Percentiles rank a stretch among this genome's conserved stretches.
Conservation (phyloP, 768 basidiomycete genomes). For the Lentinus tigrinus region DNA sequence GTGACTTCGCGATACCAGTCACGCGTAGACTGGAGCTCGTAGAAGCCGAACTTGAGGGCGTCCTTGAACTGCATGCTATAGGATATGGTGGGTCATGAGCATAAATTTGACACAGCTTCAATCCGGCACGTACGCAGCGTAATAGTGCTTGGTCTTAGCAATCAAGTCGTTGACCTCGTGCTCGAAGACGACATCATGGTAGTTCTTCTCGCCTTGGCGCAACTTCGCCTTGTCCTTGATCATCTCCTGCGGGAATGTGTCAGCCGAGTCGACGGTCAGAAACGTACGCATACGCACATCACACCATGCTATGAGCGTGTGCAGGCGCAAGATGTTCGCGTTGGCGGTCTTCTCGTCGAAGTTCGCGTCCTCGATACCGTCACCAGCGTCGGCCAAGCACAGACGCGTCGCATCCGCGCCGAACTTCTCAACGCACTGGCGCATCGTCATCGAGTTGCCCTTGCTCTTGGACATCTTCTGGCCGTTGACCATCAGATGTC, state of each 20-base stretch:
- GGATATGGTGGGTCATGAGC: not conserved
- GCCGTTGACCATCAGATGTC: slow-evolving; percentile 95
- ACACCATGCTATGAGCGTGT: slow-evolving; percentile 90
- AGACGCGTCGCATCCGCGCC: slow-evolving; percentile 94
- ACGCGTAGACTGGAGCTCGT: slow-evolving; percentile 87
- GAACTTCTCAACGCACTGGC: slow-evolving; percentile 89
- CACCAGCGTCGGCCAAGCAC: slow-evolving; percentile 93
- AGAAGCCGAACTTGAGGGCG: slow-evolving; percentile 92
- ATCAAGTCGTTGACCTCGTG: slow-evolving; percentile 88
- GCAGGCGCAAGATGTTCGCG: slow-evolving; percentile 89
- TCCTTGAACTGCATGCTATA: slow-evolving; percentile 91
- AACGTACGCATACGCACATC: slow-evolving; percentile 55
- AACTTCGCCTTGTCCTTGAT: slow-evolving; percentile 66
- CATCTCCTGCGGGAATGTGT: slow-evolving; percentile 60
- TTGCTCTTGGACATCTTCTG: slow-evolving; percentile 99
- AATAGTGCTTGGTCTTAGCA: slow-evolving; percentile 76
- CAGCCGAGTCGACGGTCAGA: not conserved
- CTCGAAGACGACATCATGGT: slow-evolving; percentile 89
- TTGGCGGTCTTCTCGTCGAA: slow-evolving; percentile 99
- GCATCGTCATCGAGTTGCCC: slow-evolving; percentile 91
- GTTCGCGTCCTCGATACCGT: slow-evolving; percentile 97
- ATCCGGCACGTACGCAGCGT: slow-evolving; percentile 66
- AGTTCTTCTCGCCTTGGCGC: slow-evolving; percentile 71
- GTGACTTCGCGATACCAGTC: slow-evolving; percentile 98
- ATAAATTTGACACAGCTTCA: not conserved